A percentile compares a stretch with the other conserved stretches of the same genome.
Conservation (phyloP, 2,329 filamentous ascomycete species). For the Talaromyces sp. region DNA sequence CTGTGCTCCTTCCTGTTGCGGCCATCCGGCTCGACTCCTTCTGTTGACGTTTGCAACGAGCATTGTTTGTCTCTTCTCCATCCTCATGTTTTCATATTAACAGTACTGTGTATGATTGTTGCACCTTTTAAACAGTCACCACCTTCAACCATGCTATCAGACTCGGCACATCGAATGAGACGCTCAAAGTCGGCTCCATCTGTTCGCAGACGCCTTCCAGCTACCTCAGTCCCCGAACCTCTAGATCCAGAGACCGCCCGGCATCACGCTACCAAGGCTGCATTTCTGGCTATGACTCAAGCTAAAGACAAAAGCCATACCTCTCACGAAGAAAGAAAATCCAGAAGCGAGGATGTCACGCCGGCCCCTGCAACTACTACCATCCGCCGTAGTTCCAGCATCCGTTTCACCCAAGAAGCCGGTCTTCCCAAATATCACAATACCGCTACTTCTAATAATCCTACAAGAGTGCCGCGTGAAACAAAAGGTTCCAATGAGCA, state of each 20-base stretch:
- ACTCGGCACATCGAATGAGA: constrained; percentile 27
- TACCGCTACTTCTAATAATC: neutral
- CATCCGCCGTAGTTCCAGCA: constrained; percentile 17
- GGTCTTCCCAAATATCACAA: constrained; percentile 4
- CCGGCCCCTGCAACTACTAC: constrained; percentile 19
- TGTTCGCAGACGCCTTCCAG: constrained; percentile 25
- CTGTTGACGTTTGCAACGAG: neutral
- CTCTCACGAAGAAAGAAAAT: constrained; percentile 11
- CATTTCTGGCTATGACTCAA: constrained; percentile 39
- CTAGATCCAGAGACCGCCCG: constrained; percentile 27
- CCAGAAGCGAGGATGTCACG: constrained; percentile 16
- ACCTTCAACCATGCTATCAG: constrained; percentile 20
- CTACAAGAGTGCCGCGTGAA: neutral
- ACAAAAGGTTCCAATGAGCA: constrained; percentile 1
- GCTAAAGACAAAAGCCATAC: constrained; percentile 25
- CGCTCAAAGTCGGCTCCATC: constrained; percentile 37
- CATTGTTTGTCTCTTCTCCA: neutral
- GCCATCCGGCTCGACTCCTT: neutral
- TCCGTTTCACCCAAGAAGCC: constrained; percentile 14
- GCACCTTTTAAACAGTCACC: neutral
- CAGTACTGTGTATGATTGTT: constrained; percentile 9
- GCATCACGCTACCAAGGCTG: constrained; percentile 37
- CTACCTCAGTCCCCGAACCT: constrained; percentile 19
- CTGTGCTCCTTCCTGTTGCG: neutral
- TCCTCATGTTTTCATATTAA: constrained; percentile 8